A percentile compares a stretch with the other conserved stretches of the same genome.
These are phyloP conservation scores for Aspergillus carbonarius DNA, from an alignment of 2,329 filamentous ascomycete genomes.

Conservation along the genomic window DNA sequence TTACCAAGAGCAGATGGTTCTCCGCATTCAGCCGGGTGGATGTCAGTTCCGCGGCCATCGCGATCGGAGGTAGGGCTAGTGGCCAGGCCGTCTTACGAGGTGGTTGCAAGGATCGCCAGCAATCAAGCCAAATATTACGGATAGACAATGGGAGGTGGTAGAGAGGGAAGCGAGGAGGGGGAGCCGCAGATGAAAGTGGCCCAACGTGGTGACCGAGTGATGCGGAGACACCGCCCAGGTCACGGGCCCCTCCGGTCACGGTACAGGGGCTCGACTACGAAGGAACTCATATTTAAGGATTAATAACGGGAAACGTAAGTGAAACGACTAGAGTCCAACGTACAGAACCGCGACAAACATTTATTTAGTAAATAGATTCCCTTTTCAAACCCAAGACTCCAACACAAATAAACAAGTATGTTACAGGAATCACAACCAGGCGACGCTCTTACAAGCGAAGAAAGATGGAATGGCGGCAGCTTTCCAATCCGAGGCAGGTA, in stretches of 20 bases:
- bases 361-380: constrained; percentile 31
- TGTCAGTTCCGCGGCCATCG: constrained; percentile 45
- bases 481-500: constrained; percentile 14
- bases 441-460: constrained; percentile 12
- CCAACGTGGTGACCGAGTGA: not conserved
- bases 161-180: not conserved
- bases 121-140: not conserved
- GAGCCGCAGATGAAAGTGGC: not conserved
- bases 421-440: constrained; percentile 38
- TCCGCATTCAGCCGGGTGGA: constrained; percentile 51
- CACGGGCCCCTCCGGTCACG: constrained; percentile 1
- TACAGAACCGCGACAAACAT: constrained; percentile 18
- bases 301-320: not conserved
- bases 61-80: constrained; percentile 1
- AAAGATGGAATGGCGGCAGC: not conserved
- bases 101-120: not conserved
- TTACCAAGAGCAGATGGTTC: constrained; percentile 51
- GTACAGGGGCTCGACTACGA: not conserved
- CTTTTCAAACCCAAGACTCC: constrained; percentile 45
- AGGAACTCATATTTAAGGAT: not conserved
- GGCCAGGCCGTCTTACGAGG: not conserved
- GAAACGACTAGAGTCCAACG: constrained; percentile 3
- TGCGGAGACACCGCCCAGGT: constrained; percentile 10
- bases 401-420: constrained; percentile 34
- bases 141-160: too few species aligned